These are phyloP conservation scores for Ophiostoma montium DNA, from an alignment of 2,329 filamentous ascomycete species.

Conservation along the genomic window DNA sequence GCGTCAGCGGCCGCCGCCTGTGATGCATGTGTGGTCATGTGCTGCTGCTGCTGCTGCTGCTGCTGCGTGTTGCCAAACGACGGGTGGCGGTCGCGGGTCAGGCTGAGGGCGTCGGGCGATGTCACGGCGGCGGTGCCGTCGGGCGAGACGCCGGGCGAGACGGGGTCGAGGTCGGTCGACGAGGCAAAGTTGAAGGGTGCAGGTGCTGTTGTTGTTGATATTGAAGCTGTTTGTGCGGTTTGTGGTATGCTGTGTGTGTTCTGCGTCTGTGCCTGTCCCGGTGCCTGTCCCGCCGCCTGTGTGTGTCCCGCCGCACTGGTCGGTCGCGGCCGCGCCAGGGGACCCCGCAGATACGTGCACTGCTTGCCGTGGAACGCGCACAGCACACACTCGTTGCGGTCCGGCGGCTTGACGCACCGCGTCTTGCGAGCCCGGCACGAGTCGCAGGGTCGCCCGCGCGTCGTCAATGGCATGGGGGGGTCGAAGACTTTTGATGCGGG, in stretches of 20 bases:
- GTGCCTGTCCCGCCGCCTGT: too few species aligned
- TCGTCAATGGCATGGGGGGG: neutral
- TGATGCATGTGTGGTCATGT: neutral
- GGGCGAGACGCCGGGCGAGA: neutral
- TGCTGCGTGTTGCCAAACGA: neutral
- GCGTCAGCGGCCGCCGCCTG: neutral
- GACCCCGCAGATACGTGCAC: neutral
- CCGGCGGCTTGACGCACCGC: constrained; percentile 1
- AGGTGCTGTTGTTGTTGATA: too few species aligned
- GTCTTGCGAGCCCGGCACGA: constrained; percentile 3
- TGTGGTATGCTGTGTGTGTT: too few species aligned
- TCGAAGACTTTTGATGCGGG: too few species aligned
- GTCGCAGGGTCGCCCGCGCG: constrained; percentile 1
- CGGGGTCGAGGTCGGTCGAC: neutral
- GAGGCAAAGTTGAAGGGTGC: neutral
- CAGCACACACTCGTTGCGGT: constrained; percentile 2
- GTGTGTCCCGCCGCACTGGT: neutral
- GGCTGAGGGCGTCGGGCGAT: neutral
- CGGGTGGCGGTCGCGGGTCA: neutral
- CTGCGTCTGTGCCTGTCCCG: too few species aligned
- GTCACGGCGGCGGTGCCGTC: neutral
- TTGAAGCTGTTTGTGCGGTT: too few species aligned
- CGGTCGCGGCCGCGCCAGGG: neutral
- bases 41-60: neutral
- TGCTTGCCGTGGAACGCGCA: constrained; percentile 2